Percentiles rank a stretch among this genome's conserved stretches.
Evolutionary conservation across 164 flowering plant genomes (phyloP).

Genomic region (Aristolochia californica): DNA sequence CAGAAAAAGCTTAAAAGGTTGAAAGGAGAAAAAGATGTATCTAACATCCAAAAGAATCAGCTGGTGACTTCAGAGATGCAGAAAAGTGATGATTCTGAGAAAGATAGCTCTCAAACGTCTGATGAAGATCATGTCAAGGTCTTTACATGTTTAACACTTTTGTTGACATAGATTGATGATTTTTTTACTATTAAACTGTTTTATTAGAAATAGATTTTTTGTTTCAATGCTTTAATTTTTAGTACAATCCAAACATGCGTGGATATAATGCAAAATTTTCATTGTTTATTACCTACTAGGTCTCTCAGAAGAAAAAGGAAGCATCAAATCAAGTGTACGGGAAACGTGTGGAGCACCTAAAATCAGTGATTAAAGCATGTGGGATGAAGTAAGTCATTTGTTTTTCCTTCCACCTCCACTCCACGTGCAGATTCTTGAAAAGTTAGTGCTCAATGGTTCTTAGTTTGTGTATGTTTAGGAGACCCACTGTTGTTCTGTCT

Average conservation of each 20-base stretch:
- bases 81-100: constrained; percentile 36
- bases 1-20: constrained; percentile 43
- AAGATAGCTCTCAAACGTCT: constrained; percentile 51
- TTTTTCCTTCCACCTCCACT: no score
- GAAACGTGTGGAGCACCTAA: constrained; percentile 76
- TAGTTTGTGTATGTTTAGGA: neutral
- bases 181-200: neutral
- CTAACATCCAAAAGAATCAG: constrained; percentile 39
- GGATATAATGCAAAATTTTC: neutral
- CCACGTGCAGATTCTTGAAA: no score
- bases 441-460: neutral
- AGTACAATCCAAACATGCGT: neutral
- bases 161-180: neutral
- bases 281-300: constrained; percentile 6
- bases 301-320: constrained; percentile 54
- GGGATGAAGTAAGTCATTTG: constrained; percentile 59
- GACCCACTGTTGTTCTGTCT: constrained; percentile 1
- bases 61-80: constrained; percentile 23
- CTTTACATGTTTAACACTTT: neutral
- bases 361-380: constrained; percentile 76
- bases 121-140: constrained; percentile 59
- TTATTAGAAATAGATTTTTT: neutral
- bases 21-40: constrained; percentile 18
- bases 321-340: constrained; percentile 52
- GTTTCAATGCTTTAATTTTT: neutral